Evolutionary conservation across 768 basidiomycete genomes (phyloP).

Genomic region (Sistotremastrum suecicum): DNA sequence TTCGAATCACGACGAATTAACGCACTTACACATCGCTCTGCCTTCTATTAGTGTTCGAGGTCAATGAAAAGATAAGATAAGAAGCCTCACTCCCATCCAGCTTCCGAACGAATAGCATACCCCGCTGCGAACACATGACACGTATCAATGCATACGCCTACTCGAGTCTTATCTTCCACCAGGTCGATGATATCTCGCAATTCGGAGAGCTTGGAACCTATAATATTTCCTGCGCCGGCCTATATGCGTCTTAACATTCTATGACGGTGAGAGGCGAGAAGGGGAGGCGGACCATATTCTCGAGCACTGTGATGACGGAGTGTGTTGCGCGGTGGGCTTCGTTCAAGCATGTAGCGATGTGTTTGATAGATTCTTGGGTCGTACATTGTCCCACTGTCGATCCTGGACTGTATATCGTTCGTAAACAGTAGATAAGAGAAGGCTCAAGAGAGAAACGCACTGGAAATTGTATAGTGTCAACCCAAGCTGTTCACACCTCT

Average conservation of each 20-base stretch:
- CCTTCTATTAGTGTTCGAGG: neutral
- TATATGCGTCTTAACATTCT: constrained; percentile 12
- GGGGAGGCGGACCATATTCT: constrained; percentile 55
- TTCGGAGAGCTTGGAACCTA: constrained; percentile 60
- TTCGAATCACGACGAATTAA: neutral
- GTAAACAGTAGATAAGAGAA: neutral
- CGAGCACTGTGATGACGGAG: constrained; percentile 50
- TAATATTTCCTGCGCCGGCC: constrained; percentile 70
- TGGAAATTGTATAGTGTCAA: constrained; percentile 74
- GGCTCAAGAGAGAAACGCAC: constrained; percentile 28
- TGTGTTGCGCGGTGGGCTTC: constrained; percentile 50
- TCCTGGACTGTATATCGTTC: constrained; percentile 40
- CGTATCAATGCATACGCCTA: constrained; percentile 79
- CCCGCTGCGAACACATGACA: constrained; percentile 79
- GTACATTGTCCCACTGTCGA: constrained; percentile 65
- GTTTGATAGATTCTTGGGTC: constrained; percentile 40
- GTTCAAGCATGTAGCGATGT: constrained; percentile 64
- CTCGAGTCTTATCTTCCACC: constrained; percentile 58
- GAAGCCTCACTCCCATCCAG: constrained; percentile 52
- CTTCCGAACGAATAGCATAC: constrained; percentile 63
- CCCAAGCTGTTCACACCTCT: constrained; percentile 63
- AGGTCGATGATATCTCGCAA: constrained; percentile 51
- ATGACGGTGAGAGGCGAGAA: neutral
- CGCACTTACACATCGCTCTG: constrained; percentile 17
- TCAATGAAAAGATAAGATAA: neutral